Evolutionary conservation across 306 rosid species (phyloP).

Genomic region (Castanea crenata): DNA sequence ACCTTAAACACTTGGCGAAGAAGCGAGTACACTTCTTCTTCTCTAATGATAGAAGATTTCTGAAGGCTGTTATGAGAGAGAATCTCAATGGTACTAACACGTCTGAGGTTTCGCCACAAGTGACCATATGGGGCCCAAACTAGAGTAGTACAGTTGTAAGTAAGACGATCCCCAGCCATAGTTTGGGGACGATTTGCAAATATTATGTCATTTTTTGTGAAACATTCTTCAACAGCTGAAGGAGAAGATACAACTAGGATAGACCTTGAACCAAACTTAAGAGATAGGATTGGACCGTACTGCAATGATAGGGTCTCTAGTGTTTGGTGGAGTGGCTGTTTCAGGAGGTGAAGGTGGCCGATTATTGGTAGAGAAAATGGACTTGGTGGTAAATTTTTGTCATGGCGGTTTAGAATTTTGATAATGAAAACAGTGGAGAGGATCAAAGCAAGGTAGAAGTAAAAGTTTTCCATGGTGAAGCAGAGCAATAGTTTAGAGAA

Average conservation of each 20-base stretch:
- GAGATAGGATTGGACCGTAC: constrained; percentile 28
- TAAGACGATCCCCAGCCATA: constrained; percentile 24
- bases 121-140: constrained; percentile 22
- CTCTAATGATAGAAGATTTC: constrained; percentile 7
- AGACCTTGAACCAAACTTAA: constrained; percentile 25
- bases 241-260: constrained; percentile 43
- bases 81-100: constrained; percentile 16
- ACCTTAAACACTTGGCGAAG: constrained; percentile 18
- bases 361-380: constrained; percentile 42
- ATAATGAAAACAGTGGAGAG: constrained; percentile 1
- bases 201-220: constrained; percentile 30
- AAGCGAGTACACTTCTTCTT: constrained; percentile 8
- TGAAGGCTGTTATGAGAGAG: constrained; percentile 23
- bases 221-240: constrained; percentile 36
- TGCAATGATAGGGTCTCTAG: constrained; percentile 15
- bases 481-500: neutral
- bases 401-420: neutral
- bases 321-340: constrained; percentile 22
- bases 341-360: constrained; percentile 47
- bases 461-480: neutral
- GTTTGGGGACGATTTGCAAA: constrained; percentile 44
- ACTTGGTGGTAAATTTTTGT: constrained; percentile 34
- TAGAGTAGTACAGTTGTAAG: constrained; percentile 9
- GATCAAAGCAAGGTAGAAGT: neutral
- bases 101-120: constrained; percentile 31